phyloP scores from a whole-genome alignment of 1,139 yeast genomes.

The Komagataea norvegica region DNA sequence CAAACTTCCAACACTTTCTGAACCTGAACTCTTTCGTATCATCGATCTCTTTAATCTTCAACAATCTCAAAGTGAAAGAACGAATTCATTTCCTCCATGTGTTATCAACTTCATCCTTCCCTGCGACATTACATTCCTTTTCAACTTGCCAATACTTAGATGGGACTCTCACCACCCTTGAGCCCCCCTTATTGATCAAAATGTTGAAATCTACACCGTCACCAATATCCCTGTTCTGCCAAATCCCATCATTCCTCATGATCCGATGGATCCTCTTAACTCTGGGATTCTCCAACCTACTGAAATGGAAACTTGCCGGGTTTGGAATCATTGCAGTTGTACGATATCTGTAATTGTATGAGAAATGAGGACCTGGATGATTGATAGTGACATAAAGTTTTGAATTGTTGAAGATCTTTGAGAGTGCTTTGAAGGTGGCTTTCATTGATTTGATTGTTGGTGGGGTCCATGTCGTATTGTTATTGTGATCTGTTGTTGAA shows the following conservation, averaged over 20 bases:
- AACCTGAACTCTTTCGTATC: not conserved
- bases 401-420: conserved; percentile 2
- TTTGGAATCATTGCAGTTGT: not conserved
- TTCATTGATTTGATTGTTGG: not conserved
- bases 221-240: conserved; percentile 4
- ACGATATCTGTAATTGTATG: conserved; percentile 1
- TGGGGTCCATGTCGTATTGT: not conserved
- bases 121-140: not conserved
- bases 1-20: conserved; percentile 7
- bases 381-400: conserved; percentile 2
- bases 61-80: no score
- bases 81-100: no score
- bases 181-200: not conserved
- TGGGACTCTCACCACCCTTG: conserved; percentile 1
- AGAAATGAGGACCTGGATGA: conserved; percentile 2
- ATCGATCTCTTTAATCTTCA: not conserved
- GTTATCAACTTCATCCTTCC: no score
- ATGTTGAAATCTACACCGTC: conserved; percentile 5
- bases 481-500: not conserved
- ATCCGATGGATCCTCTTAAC: not conserved
- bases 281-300: conserved; percentile 3
- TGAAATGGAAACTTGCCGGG: conserved; percentile 1
- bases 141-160: not conserved
- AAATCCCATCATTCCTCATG: conserved; percentile 6
- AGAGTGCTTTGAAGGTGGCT: not conserved